Evolutionary conservation across 2,329 filamentous ascomycete genomes (phyloP), one percentile per base, ranked within the genome.

Genomic region (Neopestalotiopsis sp.): DNA sequence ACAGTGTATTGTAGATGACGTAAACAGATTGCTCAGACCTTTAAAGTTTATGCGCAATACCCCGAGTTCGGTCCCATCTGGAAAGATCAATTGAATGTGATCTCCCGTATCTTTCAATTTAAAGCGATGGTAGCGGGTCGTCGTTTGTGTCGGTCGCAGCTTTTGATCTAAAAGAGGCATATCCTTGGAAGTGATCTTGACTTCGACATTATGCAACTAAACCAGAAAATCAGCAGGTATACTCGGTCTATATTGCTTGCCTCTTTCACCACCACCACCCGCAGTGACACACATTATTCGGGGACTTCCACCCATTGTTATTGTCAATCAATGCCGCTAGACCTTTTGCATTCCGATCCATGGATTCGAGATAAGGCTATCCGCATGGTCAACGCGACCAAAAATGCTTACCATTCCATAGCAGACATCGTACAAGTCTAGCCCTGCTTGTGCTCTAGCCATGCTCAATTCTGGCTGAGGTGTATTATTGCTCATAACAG

Each of bases 201-300:
- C 66, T 20, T 67, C 66, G 14, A 34, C 66, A 45, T 67, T 63
- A 28, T 67, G 30, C n/a, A 67, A 12, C n/a, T n/a, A n/a, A n/a
- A n/a, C n/a, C n/a, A n/a, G 24, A 24, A 24, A 24, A 2, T 24
- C 24, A 24, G 24, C 24, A 24, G 24, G 24, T 24, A n/a, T n/a
- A n/a, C n/a, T n/a, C n/a, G n/a, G n/a, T n/a, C 24, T 24, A 2
- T 24, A 24, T 24, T 24, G 24, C 24, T 24, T 24, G 24, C 24
- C 24, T 24, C 24, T 2, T 1, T 24, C 24, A 24, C 2, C 24
- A 24, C 24, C 24, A 24, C 24, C 24, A 24, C 1, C 24, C 1
- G 24, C 24, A 24, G 24, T 24, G 24, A 24, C 24, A 24, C 24
- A 24, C 24, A 24, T 24, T 24, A 2, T 24, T 2, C 2, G 2